These are phyloP conservation scores for Cryphonectria carpinicola DNA, from an alignment of 2,329 filamentous ascomycete genomes.

Conservation along the genomic window DNA sequence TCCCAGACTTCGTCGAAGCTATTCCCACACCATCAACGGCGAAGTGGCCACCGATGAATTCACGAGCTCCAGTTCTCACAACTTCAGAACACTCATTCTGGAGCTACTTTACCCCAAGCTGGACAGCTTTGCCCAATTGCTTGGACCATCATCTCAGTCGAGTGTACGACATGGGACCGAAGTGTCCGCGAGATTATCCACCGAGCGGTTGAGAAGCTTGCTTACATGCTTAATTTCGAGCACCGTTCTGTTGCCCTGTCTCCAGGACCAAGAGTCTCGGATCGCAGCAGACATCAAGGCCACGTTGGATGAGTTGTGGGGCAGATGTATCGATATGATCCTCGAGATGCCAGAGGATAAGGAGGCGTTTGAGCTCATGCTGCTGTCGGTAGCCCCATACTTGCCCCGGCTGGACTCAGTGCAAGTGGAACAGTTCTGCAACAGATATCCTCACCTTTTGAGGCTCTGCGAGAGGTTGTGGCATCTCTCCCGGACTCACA, in stretches of 20 bases:
- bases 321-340: slow-evolving; percentile 46
- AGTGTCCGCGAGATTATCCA: slow-evolving; percentile 53
- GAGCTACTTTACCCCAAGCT: slow-evolving; percentile 60
- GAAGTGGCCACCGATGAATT: slow-evolving; percentile 10
- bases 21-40: background rate
- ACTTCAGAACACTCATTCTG: slow-evolving; percentile 54
- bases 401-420: slow-evolving; percentile 49
- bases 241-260: slow-evolving; percentile 51
- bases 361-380: slow-evolving; percentile 50
- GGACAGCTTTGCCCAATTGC: slow-evolving; percentile 52
- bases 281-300: slow-evolving; percentile 55
- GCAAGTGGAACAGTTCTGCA: slow-evolving; percentile 44
- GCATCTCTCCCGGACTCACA: slow-evolving; percentile 38
- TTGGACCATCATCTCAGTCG: slow-evolving; percentile 47
- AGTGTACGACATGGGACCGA: slow-evolving; percentile 43
- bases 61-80: slow-evolving; percentile 39
- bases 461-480: slow-evolving; percentile 48
- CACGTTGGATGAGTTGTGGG: slow-evolving; percentile 45
- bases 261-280: slow-evolving; percentile 51
- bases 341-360: slow-evolving; percentile 50
- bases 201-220: slow-evolving; percentile 57
- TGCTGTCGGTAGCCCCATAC: slow-evolving; percentile 49
- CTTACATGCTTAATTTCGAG: slow-evolving; percentile 52
- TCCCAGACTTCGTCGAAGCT: background rate
- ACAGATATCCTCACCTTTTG: slow-evolving; percentile 47